Evolutionary conservation across 2,329 filamentous ascomycete genomes (phyloP), one percentile per base, ranked within the genome.

Genomic region (Helotiales sp.): DNA sequence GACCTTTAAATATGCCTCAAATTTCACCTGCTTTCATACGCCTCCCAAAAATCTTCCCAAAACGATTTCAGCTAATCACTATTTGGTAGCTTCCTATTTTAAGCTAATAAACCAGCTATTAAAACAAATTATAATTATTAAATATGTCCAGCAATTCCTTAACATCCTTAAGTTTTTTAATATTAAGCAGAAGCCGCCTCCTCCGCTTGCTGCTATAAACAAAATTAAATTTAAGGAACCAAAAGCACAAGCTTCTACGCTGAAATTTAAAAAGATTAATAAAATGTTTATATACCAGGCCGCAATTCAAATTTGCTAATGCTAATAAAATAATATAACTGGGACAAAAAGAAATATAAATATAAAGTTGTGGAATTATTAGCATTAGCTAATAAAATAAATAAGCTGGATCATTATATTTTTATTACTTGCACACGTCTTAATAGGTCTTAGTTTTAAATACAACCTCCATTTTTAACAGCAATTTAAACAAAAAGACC

Each of bases 321-420:
- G 62, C 61, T 67, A 64, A 66, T 61, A 61, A 50, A n/a, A n/a
- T n/a, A 6, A 67, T 69, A 64, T 30, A 74, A 69, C 26, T 74
- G 40, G 69, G 67, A 72, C 55, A 64, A 37, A 63, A 70, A 74
- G 57, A 71, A 63, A 59, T 74, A 69, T 32, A 75, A 73, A 71
- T 77, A 77, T 65, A 76, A 74, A 69, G 70, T 75, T 34, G 69
- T 72, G 30, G 72, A 76, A 66, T 71, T 70, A 50, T 28, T 66
- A 4, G 65, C 37, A 20, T 54, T 37, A 66, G 30, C 40, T 54
- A 58, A 63, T 32, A 59, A 70, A 61, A 58, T 47, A 47, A 67
- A 63, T 65, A 45, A 67, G 40, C 54, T 68, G 4, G 64, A 68
- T 67, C 26, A 65, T 28, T 71, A 70, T 30, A 58, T 70, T 7